Evolutionary conservation across 2,329 filamentous ascomycete species (phyloP).

Genomic region (Aspergillus sergii): DNA sequence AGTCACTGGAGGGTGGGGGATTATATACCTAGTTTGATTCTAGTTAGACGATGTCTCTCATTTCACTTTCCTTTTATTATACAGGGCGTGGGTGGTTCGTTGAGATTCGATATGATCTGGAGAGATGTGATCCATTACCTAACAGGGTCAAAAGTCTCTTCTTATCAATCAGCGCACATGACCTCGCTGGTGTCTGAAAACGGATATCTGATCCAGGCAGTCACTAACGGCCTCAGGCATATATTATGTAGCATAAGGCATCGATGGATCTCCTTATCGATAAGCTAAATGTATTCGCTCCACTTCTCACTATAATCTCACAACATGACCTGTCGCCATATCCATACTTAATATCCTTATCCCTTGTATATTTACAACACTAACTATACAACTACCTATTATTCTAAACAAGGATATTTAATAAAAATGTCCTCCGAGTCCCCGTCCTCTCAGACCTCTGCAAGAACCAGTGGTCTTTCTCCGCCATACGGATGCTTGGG

Average conservation of each 20-base stretch:
- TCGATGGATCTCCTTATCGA: not conserved
- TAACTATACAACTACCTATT: not conserved
- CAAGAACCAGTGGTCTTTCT: too few relatives aligned
- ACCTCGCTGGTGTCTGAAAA: not conserved
- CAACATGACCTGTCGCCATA: not conserved
- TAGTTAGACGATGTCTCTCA: not conserved
- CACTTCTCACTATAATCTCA: not conserved
- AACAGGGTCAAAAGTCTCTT: not conserved
- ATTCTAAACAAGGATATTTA: too few relatives aligned
- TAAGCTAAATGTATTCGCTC: not conserved
- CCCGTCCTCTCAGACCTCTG: constrained; percentile 39
- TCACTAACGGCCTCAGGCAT: not conserved
- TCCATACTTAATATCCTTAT: not conserved
- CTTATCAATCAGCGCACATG: constrained; percentile 1
- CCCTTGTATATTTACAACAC: accelerated
- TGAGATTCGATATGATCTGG: not conserved
- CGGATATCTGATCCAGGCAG: not conserved
- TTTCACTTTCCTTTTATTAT: not conserved
- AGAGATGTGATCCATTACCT: not conserved
- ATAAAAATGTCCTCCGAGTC: constrained; percentile 20
- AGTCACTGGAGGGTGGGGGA: not conserved
- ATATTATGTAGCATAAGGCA: not conserved
- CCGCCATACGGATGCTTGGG: too few relatives aligned
- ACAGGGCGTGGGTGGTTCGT: not conserved
- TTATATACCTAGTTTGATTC: not conserved